Conservation (phyloP, 257 asterid genomes). For the Solanum arcanum region DNA sequence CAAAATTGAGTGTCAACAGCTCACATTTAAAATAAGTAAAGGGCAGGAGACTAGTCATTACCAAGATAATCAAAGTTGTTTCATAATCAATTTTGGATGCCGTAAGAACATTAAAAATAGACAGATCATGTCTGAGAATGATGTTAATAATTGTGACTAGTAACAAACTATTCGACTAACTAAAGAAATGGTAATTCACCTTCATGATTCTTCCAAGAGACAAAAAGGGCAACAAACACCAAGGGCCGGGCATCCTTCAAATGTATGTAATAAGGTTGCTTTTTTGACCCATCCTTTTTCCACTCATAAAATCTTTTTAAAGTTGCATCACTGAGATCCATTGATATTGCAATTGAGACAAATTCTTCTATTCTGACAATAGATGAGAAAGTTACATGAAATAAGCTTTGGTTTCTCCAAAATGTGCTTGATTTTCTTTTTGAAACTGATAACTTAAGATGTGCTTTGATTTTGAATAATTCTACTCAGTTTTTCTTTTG, state of each 20-base stretch:
- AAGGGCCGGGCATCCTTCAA: conserved; percentile 77
- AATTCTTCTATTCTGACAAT: neutral
- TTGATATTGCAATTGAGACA: neutral
- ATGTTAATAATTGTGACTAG: neutral
- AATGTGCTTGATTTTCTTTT: neutral
- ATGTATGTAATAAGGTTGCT: conserved; percentile 82
- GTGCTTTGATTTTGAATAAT: neutral
- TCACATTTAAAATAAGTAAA: neutral
- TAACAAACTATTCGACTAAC: neutral
- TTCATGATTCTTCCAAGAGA: conserved; percentile 76
- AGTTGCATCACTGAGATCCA: neutral
- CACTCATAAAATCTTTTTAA: conserved; percentile 81
- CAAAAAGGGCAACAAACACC: conserved; percentile 83
- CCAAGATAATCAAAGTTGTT: neutral
- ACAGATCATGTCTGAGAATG: neutral
- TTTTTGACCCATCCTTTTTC: conserved; percentile 83
- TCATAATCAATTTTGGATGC: neutral
- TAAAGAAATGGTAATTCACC: conserved; percentile 28
- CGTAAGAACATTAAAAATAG: neutral
- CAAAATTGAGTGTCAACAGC: neutral
- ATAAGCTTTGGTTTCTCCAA: neutral
- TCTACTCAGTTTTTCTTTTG: neutral
- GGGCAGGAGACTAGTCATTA: neutral
- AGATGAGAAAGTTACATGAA: neutral
- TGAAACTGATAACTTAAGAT: neutral